These are phyloP conservation scores for Lavandula angustifolia DNA, from an alignment of 257 asterid species.

Conservation along the genomic window DNA sequence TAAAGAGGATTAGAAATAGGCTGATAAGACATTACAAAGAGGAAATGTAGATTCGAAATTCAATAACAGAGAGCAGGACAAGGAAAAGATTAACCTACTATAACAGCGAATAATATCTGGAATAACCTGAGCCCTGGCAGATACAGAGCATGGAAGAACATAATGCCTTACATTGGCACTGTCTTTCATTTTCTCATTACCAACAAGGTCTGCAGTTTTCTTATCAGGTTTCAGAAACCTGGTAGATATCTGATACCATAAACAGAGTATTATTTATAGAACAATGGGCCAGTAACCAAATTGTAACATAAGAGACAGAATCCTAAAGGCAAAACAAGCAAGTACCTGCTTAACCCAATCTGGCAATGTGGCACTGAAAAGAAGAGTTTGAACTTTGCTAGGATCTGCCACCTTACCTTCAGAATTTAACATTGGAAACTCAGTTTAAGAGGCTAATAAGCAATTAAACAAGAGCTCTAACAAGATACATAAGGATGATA, in stretches of 20 bases:
- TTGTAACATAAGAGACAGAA: not conserved
- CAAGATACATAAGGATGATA: conserved; percentile 8
- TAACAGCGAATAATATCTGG: conserved; percentile 94
- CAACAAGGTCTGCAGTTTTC: conserved; percentile 88
- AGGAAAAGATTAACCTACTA: conserved; percentile 68
- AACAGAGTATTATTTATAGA: conserved; percentile 21
- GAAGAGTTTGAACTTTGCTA: conserved; percentile 88
- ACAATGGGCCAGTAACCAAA: not conserved
- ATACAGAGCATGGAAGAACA: conserved; percentile 83
- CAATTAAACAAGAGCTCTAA: not conserved
- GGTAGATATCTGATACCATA: conserved; percentile 54
- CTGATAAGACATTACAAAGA: conserved; percentile 6
- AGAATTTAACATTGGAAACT: conserved; percentile 15
- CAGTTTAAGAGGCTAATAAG: conserved; percentile 7
- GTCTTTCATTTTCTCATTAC: conserved; percentile 97
- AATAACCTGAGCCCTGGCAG: conserved; percentile 86
- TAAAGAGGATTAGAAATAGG: conserved; percentile 15
- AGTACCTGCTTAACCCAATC: conserved; percentile 80
- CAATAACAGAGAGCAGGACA: not conserved
- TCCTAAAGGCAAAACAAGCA: not conserved
- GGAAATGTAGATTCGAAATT: not conserved
- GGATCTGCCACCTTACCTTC: conserved; percentile 84
- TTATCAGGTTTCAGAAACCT: conserved; percentile 78
- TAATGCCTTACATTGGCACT: conserved; percentile 83
- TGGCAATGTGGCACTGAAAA: conserved; percentile 95